These are phyloP conservation scores for Cyberlindnera xishuangbannaensis DNA, from an alignment of 805 yeast genomes.

Conservation along the genomic window DNA sequence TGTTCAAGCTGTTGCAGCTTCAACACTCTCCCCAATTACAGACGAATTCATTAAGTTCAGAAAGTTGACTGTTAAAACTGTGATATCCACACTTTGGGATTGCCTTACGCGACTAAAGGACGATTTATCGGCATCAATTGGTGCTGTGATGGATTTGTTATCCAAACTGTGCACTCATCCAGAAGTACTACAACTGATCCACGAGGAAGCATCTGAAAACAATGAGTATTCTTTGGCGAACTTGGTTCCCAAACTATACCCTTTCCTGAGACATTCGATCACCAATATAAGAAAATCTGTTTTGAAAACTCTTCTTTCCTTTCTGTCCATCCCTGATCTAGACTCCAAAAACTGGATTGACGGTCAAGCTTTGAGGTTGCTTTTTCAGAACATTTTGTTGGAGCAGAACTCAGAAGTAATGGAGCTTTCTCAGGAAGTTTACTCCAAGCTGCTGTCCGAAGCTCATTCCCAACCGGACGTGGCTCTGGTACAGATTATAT, in stretches of 20 bases:
- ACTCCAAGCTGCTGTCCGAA: conserved; percentile 48
- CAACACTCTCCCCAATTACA: conserved; percentile 86
- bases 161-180: conserved; percentile 82
- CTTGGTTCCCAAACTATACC: conserved; percentile 86
- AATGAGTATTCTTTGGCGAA: conserved; percentile 56
- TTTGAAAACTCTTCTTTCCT: conserved; percentile 70
- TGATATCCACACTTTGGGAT: conserved; percentile 79
- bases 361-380: conserved; percentile 62
- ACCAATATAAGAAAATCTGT: conserved; percentile 88
- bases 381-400: conserved; percentile 81
- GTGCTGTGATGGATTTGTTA: conserved; percentile 90
- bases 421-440: conserved; percentile 56
- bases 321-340: conserved; percentile 53
- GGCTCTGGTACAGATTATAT: conserved; percentile 46
- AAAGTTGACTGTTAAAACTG: conserved; percentile 37
- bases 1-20: conserved; percentile 95
- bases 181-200: conserved; percentile 69
- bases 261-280: conserved; percentile 90
- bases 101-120: conserved; percentile 80
- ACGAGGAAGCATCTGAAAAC: conserved; percentile 47
- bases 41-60: conserved; percentile 72
- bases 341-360: conserved; percentile 67
- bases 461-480: conserved; percentile 30
- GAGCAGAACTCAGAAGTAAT: conserved; percentile 82
- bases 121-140: conserved; percentile 91